Base-by-base conservation (phyloP, 106 monocot species). In the Platanthera zijinensis region DNA sequence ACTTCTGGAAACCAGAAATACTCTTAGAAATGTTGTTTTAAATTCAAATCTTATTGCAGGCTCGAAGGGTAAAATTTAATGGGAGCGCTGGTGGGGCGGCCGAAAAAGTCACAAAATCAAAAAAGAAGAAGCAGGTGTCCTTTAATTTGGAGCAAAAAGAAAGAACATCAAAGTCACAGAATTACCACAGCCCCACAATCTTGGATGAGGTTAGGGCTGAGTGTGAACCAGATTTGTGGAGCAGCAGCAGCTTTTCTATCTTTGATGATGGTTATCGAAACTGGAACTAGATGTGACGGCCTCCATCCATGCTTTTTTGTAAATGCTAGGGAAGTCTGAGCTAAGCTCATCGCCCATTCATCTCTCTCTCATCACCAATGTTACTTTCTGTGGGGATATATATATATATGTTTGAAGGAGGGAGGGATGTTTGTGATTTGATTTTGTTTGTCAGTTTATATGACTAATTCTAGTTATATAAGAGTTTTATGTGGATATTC, bases 91-190 rank as follows among this genome's bases (percentile, higher is more conserved):
- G 5, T 46, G 15, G 6, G 70, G 70, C 1, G 70, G 46, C 45
- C 10, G 70, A 15, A 48, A 70, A 70, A 48, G 10, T 18, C 47
- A 7, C 45, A 70, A 70, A 70, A 48, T 46, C 48, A 70, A 66
- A 66, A n/a, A 48, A 48, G 14, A 53, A 70, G 70, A 70, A 70
- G 70, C 70, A 70, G 4, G 70, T 70, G 6, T 15, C 70, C 4
- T 70, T 70, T 70, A 70, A 70, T 48, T 48, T 70, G 70, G 70
- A 70, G 48, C 17, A 70, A 9, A 28, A 46, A 1, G 70, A 70
- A 70, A 70, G 70, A 48, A 25, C 48, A 70, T 70, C 70, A 0
- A 70, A 70, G 70, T 48, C 7, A 8, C 47, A 48, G 48, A 48
- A 70, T n/a, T 70, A 48, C 70, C 48, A 48, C 10, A 48, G 48